Conservation (phyloP, 352 stramenopile species). For the Pythium phragmiticola region DNA sequence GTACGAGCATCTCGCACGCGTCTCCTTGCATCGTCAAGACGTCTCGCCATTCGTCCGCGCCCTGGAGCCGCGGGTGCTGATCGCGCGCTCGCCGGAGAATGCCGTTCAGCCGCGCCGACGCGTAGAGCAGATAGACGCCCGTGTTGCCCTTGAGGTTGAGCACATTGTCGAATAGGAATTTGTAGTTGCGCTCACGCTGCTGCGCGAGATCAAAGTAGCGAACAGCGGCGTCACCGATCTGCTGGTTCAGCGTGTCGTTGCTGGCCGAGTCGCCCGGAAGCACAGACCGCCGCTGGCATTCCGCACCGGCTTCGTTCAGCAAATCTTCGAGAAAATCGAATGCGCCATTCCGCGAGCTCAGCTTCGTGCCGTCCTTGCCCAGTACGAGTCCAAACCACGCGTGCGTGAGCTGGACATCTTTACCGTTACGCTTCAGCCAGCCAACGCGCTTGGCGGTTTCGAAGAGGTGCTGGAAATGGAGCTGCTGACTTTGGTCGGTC, state of each 20-base stretch:
- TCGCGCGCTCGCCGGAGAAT: constrained; percentile 63
- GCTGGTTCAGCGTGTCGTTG: constrained; percentile 38
- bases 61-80: constrained; percentile 21
- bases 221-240: constrained; percentile 72
- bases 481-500: constrained; percentile 75
- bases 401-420: constrained; percentile 59
- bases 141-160: constrained; percentile 84
- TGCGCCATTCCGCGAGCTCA: constrained; percentile 79
- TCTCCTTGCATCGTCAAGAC: constrained; percentile 30
- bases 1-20: constrained; percentile 36
- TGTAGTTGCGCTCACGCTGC: constrained; percentile 84
- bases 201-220: constrained; percentile 85
- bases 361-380: constrained; percentile 70
- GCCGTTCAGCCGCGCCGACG: constrained; percentile 64
- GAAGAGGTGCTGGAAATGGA: constrained; percentile 83
- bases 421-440: constrained; percentile 31
- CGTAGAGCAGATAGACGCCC: constrained; percentile 83
- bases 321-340: constrained; percentile 80
- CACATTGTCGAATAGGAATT: constrained; percentile 82
- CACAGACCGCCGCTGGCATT: constrained; percentile 65
- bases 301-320: constrained; percentile 56
- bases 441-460: constrained; percentile 49
- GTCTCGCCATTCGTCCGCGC: constrained; percentile 31
- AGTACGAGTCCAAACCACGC: constrained; percentile 81
- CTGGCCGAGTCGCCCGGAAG: constrained; percentile 17